Evolutionary conservation across 2,329 filamentous ascomycete species (phyloP), one percentile per base, ranked within the genome.

Genomic region (Ophiostoma perfectum): DNA sequence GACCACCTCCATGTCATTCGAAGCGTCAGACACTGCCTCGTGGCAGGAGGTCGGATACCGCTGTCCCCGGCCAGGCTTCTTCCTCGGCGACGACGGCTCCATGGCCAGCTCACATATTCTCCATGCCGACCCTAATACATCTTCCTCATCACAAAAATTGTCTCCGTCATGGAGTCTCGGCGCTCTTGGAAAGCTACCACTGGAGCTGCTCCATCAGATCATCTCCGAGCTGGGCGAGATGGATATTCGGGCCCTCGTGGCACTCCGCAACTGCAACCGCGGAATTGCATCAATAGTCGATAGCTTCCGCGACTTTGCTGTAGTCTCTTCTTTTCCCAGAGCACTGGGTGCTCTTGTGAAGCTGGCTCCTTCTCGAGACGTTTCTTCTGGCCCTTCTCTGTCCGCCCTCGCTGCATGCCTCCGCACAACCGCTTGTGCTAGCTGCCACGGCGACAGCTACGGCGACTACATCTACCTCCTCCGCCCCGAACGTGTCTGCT

Each of bases 401-500:
- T 71, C 27, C 8, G 69, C 67, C 12, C 63, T 72, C 42, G 71
- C 71, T 2, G 64, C 65, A 9, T 72, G 71, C n/a, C 63, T 72
- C 2, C 68, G 67, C 27, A 60, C 60, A 6, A 67, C 68, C 1
- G 67, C 64, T 1, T 72, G 71, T 41, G 70, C 70, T 44, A 68
- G 70, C 66, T 72, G 71, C 38, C 27, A 27, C 27, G 41, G 45
- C 41, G 38, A 62, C 42, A 44, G 52, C 66, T 68, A 68, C 12
- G 71, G 71, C 65, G 71, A 72, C 71, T 70, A 44, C 70, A 65
- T 72, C 58, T 72, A 72, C 68, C 68, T 72, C 12, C 65, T 72
- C 16, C 41, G 65, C 5, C 70, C 71, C 12, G 71, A 72, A 38
- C 71, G 71, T 41, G 65, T 72, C 3, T 72, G 71, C 69, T 72